phyloP scores from a whole-genome alignment of 169 alveolate genomes.

The Perkinsus marinus region DNA sequence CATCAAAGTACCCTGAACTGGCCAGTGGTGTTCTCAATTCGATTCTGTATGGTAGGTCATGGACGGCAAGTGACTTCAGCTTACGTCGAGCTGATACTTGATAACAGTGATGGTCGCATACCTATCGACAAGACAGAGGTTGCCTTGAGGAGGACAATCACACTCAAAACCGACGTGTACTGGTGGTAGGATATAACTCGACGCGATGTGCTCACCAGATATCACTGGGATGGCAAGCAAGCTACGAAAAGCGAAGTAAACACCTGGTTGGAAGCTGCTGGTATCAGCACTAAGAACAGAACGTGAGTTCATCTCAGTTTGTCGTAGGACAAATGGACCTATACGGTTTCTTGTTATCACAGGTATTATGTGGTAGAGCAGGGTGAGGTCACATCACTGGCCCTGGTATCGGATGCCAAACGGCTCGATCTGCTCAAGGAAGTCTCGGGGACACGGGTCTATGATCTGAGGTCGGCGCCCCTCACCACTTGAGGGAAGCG shows the following conservation, averaged over 20 bases:
- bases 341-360: not conserved
- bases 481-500: not conserved
- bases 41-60: constrained; percentile 15
- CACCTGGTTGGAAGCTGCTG: constrained; percentile 51
- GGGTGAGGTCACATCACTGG: constrained; percentile 50
- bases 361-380: constrained; percentile 51
- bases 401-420: constrained; percentile 49
- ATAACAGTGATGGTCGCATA: constrained; percentile 43
- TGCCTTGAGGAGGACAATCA: constrained; percentile 35
- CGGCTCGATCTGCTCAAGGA: constrained; percentile 43
- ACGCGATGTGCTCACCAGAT: constrained; percentile 2
- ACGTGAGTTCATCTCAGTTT: not conserved
- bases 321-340: too few relatives aligned
- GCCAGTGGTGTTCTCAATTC: not conserved
- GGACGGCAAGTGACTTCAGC: constrained; percentile 37
- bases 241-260: constrained; percentile 48
- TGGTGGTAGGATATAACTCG: not conserved
- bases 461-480: constrained; percentile 38
- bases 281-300: constrained; percentile 21
- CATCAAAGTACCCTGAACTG: not conserved
- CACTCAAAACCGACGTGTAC: not conserved
- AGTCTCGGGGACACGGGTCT: constrained; percentile 52
- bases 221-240: constrained; percentile 33
- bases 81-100: constrained; percentile 49
- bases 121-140: constrained; percentile 41